These are phyloP conservation scores for Blastocystis sp. DNA, from an alignment of 352 stramenopile species.

Conservation along the genomic window DNA sequence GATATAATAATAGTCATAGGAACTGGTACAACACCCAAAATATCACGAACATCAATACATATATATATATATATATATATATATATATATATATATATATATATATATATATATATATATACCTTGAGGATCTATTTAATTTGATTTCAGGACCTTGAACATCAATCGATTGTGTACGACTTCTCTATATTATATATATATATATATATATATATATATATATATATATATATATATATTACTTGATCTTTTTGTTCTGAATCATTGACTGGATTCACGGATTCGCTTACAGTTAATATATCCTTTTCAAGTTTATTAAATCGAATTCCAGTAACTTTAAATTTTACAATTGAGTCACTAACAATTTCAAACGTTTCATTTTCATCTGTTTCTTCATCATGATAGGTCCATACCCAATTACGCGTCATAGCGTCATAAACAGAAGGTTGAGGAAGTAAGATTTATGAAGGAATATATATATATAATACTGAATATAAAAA, in stretches of 20 bases:
- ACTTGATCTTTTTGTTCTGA: slow-evolving; percentile 23
- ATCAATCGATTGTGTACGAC: slow-evolving; percentile 21
- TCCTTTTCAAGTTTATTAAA: slow-evolving; percentile 29
- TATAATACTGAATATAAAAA: no score
- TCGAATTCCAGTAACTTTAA: slow-evolving; percentile 15
- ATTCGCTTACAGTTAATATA: neutral
- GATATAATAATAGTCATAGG: slow-evolving; percentile 36
- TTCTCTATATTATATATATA: neutral
- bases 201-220: neutral
- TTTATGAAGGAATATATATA: no score
- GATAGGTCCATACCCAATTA: slow-evolving; percentile 29
- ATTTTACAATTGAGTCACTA: slow-evolving; percentile 18
- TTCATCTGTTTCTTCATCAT: slow-evolving; percentile 34
- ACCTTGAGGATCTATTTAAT: slow-evolving; percentile 11
- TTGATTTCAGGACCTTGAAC: slow-evolving; percentile 32
- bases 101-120: no score
- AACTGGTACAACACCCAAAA: slow-evolving; percentile 16
- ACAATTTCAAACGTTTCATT: slow-evolving; percentile 16
- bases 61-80: no score
- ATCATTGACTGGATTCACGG: slow-evolving; percentile 13
- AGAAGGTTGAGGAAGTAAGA: no score
- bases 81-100: no score
- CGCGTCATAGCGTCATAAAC: slow-evolving; percentile 22
- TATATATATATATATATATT: neutral
- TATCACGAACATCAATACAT: slow-evolving; percentile 30